Base-by-base conservation (phyloP, 352 stramenopile genomes). In the Hyaloperonospora arabidopsidis region DNA sequence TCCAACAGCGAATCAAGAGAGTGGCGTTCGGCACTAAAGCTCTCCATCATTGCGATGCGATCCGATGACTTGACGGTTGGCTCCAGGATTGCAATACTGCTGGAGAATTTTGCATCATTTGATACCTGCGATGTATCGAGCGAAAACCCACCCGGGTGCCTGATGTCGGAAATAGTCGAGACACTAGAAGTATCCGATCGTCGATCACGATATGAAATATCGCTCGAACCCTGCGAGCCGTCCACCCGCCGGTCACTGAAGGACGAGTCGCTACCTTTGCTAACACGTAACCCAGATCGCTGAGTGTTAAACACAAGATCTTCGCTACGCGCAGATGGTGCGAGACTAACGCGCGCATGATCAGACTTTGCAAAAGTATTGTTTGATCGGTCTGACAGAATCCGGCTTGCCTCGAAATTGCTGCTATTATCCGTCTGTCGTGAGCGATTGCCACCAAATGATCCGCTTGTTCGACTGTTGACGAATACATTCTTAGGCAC, bases 11-110 rank as follows among this genome's bases (percentile, higher is more conserved):
- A 65, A 41, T 45, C 52, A 11, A 48, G 53, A 21, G 60, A 82
- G 21, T 69, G 60, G 18, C 61, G 54, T 35, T 63, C 44, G 21
- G 47, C 59, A 17, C 66, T 72, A 15, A 44, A 36, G 21, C 67
- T 61, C 41, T 72, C 67, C 54, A 76, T 63, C 54, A 76, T 62
- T 12, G 60, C 65, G 28, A 76, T 38, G 6, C 65, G 59, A 19
- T 70, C 54, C 21, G 47, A 59, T 8, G 60, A 61, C 19, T 64
- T 61, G 39, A 14, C 49, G 34, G 57, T 52, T 0, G 35, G 68
- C 50, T 72, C 64, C 41, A 68, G 14, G 10, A 72, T 66, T 5
- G 59, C 64, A 28, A 68, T 53, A 36, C 55, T 68, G 34, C 56
- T 68, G 17, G 60, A 68, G 15, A 66, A 63, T 11, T 66, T 72